Evolutionary conservation across 768 basidiomycete genomes (phyloP), one percentile per base, ranked within the genome.

Genomic region (Amanita inopinata): DNA sequence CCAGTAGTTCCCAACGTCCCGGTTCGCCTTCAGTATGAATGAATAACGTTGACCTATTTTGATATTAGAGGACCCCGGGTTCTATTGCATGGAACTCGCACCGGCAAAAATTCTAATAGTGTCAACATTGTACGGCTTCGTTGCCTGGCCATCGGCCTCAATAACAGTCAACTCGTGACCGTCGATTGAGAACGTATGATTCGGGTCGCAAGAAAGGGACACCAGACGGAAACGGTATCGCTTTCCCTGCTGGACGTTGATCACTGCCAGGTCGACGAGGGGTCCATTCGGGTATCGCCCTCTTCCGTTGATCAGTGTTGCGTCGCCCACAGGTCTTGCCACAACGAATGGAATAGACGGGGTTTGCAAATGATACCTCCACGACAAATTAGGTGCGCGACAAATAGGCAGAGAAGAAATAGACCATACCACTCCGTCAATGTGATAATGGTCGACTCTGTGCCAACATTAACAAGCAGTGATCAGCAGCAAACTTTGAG

Each of bases 141-240:
- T 46, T 30, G 56, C 54, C 4, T 61, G 52, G 14, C 68, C 61
- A 31, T 67, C 67, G 10, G 50, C 63, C 52, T 69, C 69, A 38
- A 71, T 72, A 32, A 59, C 61, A 3, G 63, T 64, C 48, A n/a
- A n/a, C n/a, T 37, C 51, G 41, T 74, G 73, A 1, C 59, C 58
- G 40, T 67, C 64, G 23, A 71, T 69, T 4, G 70, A 68, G 49
- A 76, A 73, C 0, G 43, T 25, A 43, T 56, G 70, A 46, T 61
- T 56, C 1, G 69, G 63, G 38, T 68, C 63, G 51, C 79, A 80
- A 15, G 76, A 71, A 7, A 69, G 63, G 7, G 64, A 59, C 22
- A 80, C 47, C 1, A 81, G 27, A 3, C 78, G 68, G 57, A 80
- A 71, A 11, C 78, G 69, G 48, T 78, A 79, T 3, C 73, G 62